Percentiles rank a stretch among this genome's conserved stretches.
These are phyloP conservation scores for Torrubiellomyces zombiae DNA, from an alignment of 2,329 filamentous ascomycete genomes.

Conservation along the genomic window DNA sequence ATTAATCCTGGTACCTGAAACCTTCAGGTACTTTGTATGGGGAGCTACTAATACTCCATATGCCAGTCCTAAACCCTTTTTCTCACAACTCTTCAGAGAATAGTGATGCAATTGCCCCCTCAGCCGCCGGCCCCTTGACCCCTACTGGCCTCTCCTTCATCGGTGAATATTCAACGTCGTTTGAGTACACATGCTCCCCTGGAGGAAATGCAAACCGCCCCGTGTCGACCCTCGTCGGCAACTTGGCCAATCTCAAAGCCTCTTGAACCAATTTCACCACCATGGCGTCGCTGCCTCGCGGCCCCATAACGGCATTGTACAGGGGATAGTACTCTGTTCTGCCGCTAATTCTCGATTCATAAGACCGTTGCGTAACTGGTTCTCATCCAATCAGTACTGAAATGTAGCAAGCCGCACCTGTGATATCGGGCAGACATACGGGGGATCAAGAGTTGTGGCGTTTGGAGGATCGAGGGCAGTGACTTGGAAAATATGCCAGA, in stretches of 20 bases:
- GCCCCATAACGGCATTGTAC: conserved; percentile 14
- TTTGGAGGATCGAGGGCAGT: conserved; percentile 13
- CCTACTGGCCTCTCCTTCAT: no score
- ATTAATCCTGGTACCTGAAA: no score
- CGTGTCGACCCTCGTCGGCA: conserved; percentile 12
- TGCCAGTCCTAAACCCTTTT: no score
- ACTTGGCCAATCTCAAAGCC: conserved; percentile 11
- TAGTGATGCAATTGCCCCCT: no score
- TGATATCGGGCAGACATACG: no score
- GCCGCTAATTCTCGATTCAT: conserved; percentile 13
- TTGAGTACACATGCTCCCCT: conserved; percentile 4
- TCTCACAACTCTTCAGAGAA: no score
- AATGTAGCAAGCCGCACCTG: no score
- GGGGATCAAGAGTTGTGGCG: conserved; percentile 16
- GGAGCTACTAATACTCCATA: no score
- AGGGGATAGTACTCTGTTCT: conserved; percentile 14
- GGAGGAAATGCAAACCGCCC: conserved; percentile 15
- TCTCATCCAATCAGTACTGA: no score
- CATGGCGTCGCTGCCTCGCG: conserved; percentile 10
- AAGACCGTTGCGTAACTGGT: conserved; percentile 15
- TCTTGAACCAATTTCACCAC: conserved; percentile 13
- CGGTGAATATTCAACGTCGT: no score
- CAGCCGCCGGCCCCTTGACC: no score
- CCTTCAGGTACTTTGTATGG: no score
- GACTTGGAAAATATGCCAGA: conserved; percentile 11